Percentiles rank a stretch among this genome's conserved stretches.
Conservation (phyloP, 345 rosid genomes). For the Populus pruinosa region DNA sequence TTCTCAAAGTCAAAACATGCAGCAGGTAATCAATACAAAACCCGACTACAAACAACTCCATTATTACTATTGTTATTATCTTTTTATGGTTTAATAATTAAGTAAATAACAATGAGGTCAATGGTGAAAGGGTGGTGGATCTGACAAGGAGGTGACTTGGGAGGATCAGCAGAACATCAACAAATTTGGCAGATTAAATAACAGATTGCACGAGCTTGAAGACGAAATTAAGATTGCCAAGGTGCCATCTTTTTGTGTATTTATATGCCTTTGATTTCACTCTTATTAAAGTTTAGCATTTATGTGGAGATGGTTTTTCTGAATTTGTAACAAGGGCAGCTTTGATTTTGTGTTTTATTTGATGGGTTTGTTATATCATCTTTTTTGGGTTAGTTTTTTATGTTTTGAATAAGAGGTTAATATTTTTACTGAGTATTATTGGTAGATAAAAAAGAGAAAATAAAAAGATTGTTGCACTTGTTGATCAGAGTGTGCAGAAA, state of each 20-base stretch:
- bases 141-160: constrained; percentile 90
- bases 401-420: neutral
- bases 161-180: constrained; percentile 96
- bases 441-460: neutral
- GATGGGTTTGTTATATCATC: constrained; percentile 6
- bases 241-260: constrained; percentile 30
- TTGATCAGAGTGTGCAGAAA: neutral
- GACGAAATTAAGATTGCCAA: constrained; percentile 81
- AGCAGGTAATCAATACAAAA: neutral
- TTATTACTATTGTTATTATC: neutral
- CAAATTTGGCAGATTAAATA: constrained; percentile 77
- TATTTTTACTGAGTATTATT: neutral
- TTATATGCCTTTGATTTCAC: neutral
- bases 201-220: constrained; percentile 73
- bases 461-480: neutral
- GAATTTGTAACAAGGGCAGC: neutral
- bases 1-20: neutral
- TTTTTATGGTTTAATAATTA: neutral
- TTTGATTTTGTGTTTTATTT: neutral
- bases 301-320: constrained; percentile 1
- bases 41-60: neutral
- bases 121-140: constrained; percentile 63
- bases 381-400: neutral
- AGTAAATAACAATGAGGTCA: neutral
- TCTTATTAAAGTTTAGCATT: neutral